A percentile compares a stretch with the other conserved stretches of the same genome.
These are phyloP conservation scores for Knufia petricola DNA, from an alignment of 2,329 filamentous ascomycete genomes.

Conservation along the genomic window DNA sequence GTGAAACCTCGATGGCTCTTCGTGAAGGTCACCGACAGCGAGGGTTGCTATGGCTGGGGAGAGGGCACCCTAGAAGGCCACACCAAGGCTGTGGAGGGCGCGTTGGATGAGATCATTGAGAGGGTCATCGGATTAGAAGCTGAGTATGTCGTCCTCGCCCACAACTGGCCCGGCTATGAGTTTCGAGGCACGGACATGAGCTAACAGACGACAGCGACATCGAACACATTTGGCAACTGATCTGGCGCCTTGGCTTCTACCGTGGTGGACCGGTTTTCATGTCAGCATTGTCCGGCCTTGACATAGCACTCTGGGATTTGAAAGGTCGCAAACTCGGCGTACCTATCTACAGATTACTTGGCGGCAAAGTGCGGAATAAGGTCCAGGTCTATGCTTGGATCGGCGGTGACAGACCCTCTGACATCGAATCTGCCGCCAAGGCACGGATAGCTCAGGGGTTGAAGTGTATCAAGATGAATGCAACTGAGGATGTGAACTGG, in stretches of 20 bases:
- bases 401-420: conserved; percentile 57
- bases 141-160: conserved; percentile 42
- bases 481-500: conserved; percentile 62
- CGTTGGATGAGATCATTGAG: conserved; percentile 55
- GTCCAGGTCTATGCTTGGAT: conserved; percentile 67
- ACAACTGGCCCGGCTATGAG: background rate
- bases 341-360: conserved; percentile 63
- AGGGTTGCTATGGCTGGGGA: conserved; percentile 59
- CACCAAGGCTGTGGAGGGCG: conserved; percentile 63
- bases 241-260: conserved; percentile 64
- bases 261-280: conserved; percentile 71
- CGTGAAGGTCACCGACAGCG: conserved; percentile 63
- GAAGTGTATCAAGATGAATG: conserved; percentile 59
- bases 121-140: conserved; percentile 59
- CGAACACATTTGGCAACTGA: conserved; percentile 61
- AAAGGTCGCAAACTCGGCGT: conserved; percentile 54
- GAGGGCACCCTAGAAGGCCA: conserved; percentile 67
- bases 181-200: background rate
- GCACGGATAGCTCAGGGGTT: conserved; percentile 33
- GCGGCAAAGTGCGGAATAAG: conserved; percentile 60
- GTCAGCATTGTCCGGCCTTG: conserved; percentile 66
- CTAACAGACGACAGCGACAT: conserved; percentile 47
- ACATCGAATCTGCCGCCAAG: conserved; percentile 53
- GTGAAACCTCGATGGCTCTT: conserved; percentile 69
- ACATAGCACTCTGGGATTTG: conserved; percentile 72